Base-by-base conservation (phyloP, 2,329 filamentous ascomycete genomes). In the Fusarium coffeatum region DNA sequence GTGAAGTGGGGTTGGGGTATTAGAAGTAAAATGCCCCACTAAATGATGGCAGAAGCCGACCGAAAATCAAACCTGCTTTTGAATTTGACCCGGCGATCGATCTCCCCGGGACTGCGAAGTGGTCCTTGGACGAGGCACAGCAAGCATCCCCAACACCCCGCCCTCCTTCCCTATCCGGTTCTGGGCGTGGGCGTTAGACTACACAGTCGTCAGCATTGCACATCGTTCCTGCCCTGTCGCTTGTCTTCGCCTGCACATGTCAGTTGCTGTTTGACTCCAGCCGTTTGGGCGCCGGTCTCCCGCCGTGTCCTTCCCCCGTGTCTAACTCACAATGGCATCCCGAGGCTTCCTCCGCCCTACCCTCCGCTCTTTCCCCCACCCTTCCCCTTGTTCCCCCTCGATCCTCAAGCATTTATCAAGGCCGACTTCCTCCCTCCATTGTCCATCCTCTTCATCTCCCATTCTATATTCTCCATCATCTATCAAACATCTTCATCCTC, bases 1-100 rank as follows among this genome's bases (percentile, higher is more conserved):
- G 64, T 66, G 69, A 66, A 69, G 73, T 75, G 72, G 72, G 69
- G 72, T 61, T 74, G 64, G 63, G 72, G 63, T 68, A 71, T 68
- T 60, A 51, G 43, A 59, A 63, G 48, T 43, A 56, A 30, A 45
- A 49, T 37, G 28, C 53, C 41, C 68, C 68, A 64, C 66, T 69
- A 40, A 58, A 59, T 53, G 47, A 59, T 68, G 60, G 61, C 59
- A 69, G 61, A 67, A 72, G 61, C 69, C 61, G 64, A 55, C 64
- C 62, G 54, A 69, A 66, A 66, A 68, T 57, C 59, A 70, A 69
- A 62, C 60, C 58, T 66, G 67, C 50, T 62, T 69, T 50, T 64
- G 54, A 27, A 34, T 51, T 58, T 40, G 50, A 57, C 54, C 65
- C 66, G 50, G 57, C 64, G 70, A 72, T 71, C 70, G 72, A 69